These are phyloP conservation scores for Moesziomyces sp. DNA, from an alignment of 1,284 basidiomycete species.

Conservation along the genomic window DNA sequence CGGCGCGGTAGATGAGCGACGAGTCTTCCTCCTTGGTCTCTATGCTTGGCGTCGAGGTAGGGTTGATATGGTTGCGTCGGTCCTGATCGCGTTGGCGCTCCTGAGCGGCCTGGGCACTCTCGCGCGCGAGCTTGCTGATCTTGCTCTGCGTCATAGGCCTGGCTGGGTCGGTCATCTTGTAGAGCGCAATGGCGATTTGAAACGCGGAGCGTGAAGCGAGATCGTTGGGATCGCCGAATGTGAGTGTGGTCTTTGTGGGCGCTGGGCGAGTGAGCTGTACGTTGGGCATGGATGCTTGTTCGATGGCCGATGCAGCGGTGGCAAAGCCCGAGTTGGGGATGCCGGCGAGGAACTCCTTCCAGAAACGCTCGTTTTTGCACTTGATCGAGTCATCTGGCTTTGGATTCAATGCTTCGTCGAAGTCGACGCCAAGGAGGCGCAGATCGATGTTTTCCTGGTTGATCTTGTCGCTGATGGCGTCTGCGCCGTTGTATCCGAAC, in stretches of 20 bases:
- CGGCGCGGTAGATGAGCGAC: constrained; percentile 26
- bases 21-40: constrained; percentile 12
- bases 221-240: constrained; percentile 55
- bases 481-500: constrained; percentile 46
- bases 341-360: constrained; percentile 72
- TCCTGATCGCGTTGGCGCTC: constrained; percentile 21
- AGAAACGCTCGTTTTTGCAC: constrained; percentile 84
- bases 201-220: constrained; percentile 75
- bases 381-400: constrained; percentile 78
- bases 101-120: constrained; percentile 28
- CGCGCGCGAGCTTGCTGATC: constrained; percentile 50
- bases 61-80: constrained; percentile 27
- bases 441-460: constrained; percentile 46
- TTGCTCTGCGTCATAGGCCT: constrained; percentile 77
- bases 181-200: constrained; percentile 79
- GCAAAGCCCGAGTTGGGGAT: constrained; percentile 72
- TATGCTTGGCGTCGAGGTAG: constrained; percentile 24
- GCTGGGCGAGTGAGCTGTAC: constrained; percentile 50
- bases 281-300: constrained; percentile 46
- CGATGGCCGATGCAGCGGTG: constrained; percentile 45
- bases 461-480: constrained; percentile 43
- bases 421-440: constrained; percentile 77
- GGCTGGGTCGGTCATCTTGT: constrained; percentile 82
- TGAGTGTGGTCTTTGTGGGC: constrained; percentile 41
- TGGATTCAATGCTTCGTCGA: constrained; percentile 80